These are phyloP conservation scores for Tricholoma hemisulphureum DNA, from an alignment of 768 basidiomycete species.

Conservation along the genomic window DNA sequence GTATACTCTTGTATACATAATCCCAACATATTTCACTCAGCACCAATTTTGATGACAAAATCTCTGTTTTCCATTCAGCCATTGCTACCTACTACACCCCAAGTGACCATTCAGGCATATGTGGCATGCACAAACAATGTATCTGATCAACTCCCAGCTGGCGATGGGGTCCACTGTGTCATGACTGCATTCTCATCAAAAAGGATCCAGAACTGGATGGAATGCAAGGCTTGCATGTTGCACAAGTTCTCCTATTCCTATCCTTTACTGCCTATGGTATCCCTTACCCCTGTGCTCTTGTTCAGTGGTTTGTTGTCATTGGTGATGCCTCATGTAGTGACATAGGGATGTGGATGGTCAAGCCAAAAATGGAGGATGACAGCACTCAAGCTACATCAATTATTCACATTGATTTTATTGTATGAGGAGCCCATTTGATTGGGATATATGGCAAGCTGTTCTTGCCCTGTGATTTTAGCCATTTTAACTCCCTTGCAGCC, in stretches of 20 bases:
- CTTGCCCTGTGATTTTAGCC: no score
- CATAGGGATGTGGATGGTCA: background rate
- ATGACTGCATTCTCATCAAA: background rate
- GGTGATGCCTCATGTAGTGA: background rate
- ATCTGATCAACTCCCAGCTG: no score
- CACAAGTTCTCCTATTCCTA: background rate
- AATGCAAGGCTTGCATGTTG: background rate
- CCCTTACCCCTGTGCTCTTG: background rate
- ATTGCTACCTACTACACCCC: no score
- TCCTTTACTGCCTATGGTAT: background rate
- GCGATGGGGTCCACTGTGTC: background rate
- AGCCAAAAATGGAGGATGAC: no score
- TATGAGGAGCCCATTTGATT: no score
- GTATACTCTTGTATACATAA: no score
- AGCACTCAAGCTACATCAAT: no score
- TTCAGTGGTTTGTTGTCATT: background rate
- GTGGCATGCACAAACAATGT: no score
- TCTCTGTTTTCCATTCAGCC: constrained; percentile 24
- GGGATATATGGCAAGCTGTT: no score
- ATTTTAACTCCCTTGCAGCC: no score
- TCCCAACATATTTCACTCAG: background rate
- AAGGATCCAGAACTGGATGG: background rate
- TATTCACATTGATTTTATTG: no score
- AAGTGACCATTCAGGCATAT: no score
- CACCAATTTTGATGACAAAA: constrained; percentile 3